These are phyloP conservation scores for Helotiales sp. DNA, from an alignment of 2,329 filamentous ascomycete genomes.

Conservation along the genomic window DNA sequence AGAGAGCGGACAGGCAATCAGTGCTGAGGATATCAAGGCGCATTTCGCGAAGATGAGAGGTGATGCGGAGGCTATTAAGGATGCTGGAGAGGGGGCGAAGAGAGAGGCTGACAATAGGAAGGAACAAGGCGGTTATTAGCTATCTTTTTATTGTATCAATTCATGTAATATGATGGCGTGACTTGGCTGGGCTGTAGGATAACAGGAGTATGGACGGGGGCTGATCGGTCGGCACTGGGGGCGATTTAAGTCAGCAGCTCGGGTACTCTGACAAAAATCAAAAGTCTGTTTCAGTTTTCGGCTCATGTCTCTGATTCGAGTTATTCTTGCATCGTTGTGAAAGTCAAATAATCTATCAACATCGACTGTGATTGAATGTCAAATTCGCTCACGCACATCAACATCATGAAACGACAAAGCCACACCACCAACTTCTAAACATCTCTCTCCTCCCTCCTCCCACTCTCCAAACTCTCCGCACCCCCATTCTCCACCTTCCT, in stretches of 20 bases:
- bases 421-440: slow-evolving; percentile 1
- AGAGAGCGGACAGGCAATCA: slow-evolving; percentile 84
- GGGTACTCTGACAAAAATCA: neutral
- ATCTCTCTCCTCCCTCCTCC: neutral
- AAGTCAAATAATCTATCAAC: too few relatives aligned
- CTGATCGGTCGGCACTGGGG: neutral
- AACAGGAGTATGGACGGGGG: neutral
- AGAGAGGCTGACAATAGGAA: slow-evolving; percentile 44
- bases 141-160: neutral
- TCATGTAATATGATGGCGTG: neutral
- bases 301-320: neutral
- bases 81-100: slow-evolving; percentile 40
- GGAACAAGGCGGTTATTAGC: slow-evolving; percentile 52
- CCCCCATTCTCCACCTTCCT: neutral
- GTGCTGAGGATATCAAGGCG: slow-evolving; percentile 93
- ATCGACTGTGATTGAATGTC: neutral
- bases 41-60: slow-evolving; percentile 95
- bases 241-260: neutral
- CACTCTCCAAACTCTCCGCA: slow-evolving; percentile 8
- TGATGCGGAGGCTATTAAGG: slow-evolving; percentile 64
- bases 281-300: neutral
- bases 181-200: neutral
- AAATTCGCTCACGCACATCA: neutral
- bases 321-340: neutral
- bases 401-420: neutral